Evolutionary conservation across 2,329 filamentous ascomycete species (phyloP), one percentile per base, ranked within the genome.

Genomic region (Hortaea werneckii): DNA sequence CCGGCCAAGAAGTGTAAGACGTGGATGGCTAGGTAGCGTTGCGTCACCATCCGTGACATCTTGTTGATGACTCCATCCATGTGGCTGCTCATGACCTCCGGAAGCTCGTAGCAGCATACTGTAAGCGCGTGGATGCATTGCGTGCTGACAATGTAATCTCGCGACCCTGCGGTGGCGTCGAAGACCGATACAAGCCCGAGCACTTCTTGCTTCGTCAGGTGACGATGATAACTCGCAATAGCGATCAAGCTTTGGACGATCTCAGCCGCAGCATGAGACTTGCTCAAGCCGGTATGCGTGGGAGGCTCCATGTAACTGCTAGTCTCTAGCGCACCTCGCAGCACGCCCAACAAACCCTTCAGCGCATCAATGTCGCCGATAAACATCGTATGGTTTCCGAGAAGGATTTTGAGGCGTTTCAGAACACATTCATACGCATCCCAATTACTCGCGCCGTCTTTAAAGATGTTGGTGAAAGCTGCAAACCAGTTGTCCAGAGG

Each of bases 41-140:
- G 89, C 1, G 92, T 96, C 58, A 98, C 94, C 58, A 95, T 94
- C 57, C 89, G 87, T 1, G 89, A 84, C 86, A 98, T 94, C 62
- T 87, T 90, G 58, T 89, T 85, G 45, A 98, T 74, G 54, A 96
- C 87, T 40, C 81, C 84, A 40, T 90, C 85, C 49, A 96, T 74
- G 13, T 82, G 83, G 61, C 90, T 94, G 60, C 84, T 87, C 43
- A 89, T 85, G 9, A 90, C 90, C 12, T 85, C 76, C 2, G 92
- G 89, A 27, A 95, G 77, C 65, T 98, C 92, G 58, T 95, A 88
- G 63, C 89, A 95, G 69, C 90, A 96, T 49, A 98, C 84, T 0
- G 88, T 89, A 13, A 98, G 72, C 0, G 90, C 90, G 63, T 98
- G 90, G 44, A 98, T 95, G 65, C 92, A 98, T 50, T 82, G 85